Evolutionary conservation across 2,329 filamentous ascomycete genomes (phyloP), one percentile per base, ranked within the genome.

Genomic region (Hypoxylon sp.): DNA sequence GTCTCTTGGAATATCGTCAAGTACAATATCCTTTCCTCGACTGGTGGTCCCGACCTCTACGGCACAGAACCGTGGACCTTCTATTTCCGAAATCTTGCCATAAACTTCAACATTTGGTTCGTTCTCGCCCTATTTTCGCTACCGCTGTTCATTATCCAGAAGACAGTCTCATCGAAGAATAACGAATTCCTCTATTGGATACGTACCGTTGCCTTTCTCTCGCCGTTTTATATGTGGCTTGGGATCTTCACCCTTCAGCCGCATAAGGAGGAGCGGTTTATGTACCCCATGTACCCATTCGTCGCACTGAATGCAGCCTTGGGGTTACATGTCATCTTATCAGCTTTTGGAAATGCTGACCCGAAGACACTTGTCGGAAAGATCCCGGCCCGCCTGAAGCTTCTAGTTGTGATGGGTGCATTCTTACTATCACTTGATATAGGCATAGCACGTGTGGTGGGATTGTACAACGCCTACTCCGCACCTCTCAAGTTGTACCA

Each of bases 41-140:
- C 87, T 0, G 91, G 89, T 30, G 95, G 94, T 0, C 95, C 95
- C 0, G 87, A 97, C 57, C 91, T 99, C 34, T 99, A 97, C 73
- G 95, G 95, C 46, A 96, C 92, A 0, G 95, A 99, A 78, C 92
- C 94, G 1, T 98, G 94, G 95, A 90, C 94, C 55, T 99, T 97
- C 76, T 99, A 99, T 78, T 84, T 97, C 71, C 91, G 92, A 71
- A 99, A 99, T 72, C 81, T 99, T 44, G 80, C 90, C 15, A 84
- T 99, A 61, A 99, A 99, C 80, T 99, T 98, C 83, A 97, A 98
- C 75, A 79, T 97, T 48, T 98, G 94, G 93, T 94, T 97, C 71
- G 74, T 93, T 10, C 83, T 98, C 11, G 94, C 94, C 0, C 77
- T 97, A 48, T 75, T 87, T 4, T 87, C 91, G 0, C 79, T 93